These are phyloP conservation scores for Bruguiera parviflora DNA, from an alignment of 345 rosid species.

Conservation along the genomic window DNA sequence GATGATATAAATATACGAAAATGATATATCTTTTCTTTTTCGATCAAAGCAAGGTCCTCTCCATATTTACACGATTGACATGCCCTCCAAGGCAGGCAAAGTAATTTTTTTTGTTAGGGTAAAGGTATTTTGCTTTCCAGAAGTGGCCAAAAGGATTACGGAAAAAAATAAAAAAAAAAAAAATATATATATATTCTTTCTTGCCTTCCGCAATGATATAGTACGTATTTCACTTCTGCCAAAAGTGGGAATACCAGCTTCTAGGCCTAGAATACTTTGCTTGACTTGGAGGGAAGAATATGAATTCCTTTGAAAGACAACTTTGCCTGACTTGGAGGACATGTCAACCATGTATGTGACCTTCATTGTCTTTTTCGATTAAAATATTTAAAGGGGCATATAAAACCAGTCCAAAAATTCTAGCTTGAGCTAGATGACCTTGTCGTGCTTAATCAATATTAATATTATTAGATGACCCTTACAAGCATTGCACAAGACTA, in stretches of 20 bases:
- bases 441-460: not conserved
- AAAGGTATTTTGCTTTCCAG: too few species aligned
- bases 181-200: not conserved
- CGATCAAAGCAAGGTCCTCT: too few species aligned
- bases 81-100: too few species aligned
- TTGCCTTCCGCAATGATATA: too few species aligned
- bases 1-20: too few species aligned
- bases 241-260: not conserved
- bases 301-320: not conserved
- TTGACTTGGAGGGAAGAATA: slow-evolving; percentile 5
- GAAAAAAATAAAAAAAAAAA: too few species aligned
- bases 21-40: too few species aligned
- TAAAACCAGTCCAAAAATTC: not conserved
- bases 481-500: not conserved
- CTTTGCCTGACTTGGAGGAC: not conserved
- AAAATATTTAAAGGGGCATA: not conserved
- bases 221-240: not conserved
- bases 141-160: too few species aligned
- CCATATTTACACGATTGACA: too few species aligned
- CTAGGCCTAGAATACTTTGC: slow-evolving; percentile 11
- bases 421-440: not conserved
- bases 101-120: too few species aligned
- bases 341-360: not conserved
- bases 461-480: not conserved
- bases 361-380: not conserved